Conservation (phyloP, 176 grass and related monocot species). For the Pontederia paniculata region DNA sequence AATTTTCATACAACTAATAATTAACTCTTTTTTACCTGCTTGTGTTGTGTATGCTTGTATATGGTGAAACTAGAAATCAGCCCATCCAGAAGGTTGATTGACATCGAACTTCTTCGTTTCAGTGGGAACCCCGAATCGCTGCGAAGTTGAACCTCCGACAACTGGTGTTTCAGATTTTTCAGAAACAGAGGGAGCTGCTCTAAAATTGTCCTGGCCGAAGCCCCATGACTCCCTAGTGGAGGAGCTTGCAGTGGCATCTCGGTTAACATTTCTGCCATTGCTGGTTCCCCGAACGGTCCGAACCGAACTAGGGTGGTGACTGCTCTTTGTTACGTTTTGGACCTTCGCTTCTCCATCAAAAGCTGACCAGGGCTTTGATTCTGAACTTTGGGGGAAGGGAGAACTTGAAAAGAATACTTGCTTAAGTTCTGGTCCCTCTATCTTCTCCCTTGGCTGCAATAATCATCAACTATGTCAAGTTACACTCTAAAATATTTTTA, state of each 20-base stretch:
- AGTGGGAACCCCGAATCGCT: constrained; percentile 25
- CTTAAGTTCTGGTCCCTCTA: constrained; percentile 70
- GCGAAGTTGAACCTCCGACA: constrained; percentile 32
- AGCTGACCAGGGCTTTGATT: constrained; percentile 40
- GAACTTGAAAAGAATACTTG: constrained; percentile 38
- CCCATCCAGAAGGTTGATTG: constrained; percentile 62
- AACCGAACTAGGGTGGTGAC: constrained; percentile 21
- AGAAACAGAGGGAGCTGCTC: constrained; percentile 13
- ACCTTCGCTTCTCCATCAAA: constrained; percentile 41
- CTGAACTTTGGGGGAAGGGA: constrained; percentile 26
- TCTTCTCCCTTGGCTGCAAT: constrained; percentile 53
- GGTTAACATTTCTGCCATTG: constrained; percentile 23
- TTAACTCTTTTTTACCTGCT: too few relatives aligned
- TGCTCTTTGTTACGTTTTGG: constrained; percentile 30
- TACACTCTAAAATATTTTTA: constrained; percentile 1
- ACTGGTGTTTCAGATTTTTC: constrained; percentile 14
- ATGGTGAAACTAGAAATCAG: constrained; percentile 33
- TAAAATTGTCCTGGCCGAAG: constrained; percentile 34
- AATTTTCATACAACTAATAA: too few relatives aligned
- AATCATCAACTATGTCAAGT: constrained; percentile 1
- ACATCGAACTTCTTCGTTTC: constrained; percentile 21
- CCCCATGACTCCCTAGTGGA: constrained; percentile 27
- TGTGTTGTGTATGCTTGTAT: too few relatives aligned
- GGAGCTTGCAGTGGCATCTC: constrained; percentile 5
- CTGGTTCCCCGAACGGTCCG: constrained; percentile 15